These are phyloP conservation scores for Diutina scorzettiae DNA, from an alignment of 1,139 yeast genomes.

Conservation along the genomic window DNA sequence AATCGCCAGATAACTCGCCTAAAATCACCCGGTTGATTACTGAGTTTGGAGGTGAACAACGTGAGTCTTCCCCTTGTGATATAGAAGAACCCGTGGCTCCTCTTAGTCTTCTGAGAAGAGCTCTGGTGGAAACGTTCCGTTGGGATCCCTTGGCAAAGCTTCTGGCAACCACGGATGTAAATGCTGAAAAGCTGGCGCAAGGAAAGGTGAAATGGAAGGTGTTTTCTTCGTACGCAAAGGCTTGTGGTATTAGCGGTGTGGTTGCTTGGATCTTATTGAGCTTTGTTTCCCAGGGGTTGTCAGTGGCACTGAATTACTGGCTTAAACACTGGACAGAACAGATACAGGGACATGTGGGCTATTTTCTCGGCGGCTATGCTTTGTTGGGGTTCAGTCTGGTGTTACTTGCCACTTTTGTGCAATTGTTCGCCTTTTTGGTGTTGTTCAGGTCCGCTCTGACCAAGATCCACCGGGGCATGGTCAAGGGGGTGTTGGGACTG, in stretches of 20 bases:
- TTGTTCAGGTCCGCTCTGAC: conserved; percentile 14
- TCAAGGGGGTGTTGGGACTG: conserved; percentile 14
- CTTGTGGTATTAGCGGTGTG: conserved; percentile 16
- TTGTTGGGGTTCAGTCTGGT: conserved; percentile 15
- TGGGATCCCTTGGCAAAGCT: neutral
- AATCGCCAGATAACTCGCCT: conserved; percentile 13
- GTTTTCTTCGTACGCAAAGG: conserved; percentile 15
- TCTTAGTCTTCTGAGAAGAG: conserved; percentile 13
- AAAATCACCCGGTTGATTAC: conserved; percentile 15
- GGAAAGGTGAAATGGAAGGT: conserved; percentile 19
- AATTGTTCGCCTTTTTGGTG: conserved; percentile 14
- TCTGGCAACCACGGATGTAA: neutral
- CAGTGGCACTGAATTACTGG: conserved; percentile 38
- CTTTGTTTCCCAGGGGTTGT: neutral
- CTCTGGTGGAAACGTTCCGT: neutral
- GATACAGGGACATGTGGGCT: conserved; percentile 18
- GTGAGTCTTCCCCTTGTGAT: neutral
- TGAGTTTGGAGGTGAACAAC: conserved; percentile 5
- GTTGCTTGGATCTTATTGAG: conserved; percentile 9
- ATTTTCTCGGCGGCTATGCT: conserved; percentile 20
- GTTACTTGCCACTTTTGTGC: conserved; percentile 14
- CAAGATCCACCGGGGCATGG: conserved; percentile 18
- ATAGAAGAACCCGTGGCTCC: neutral
- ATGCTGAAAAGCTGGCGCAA: conserved; percentile 15
- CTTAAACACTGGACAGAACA: conserved; percentile 49